Conservation (phyloP, 345 rosid genomes). For the Hypericum perforatum region DNA sequence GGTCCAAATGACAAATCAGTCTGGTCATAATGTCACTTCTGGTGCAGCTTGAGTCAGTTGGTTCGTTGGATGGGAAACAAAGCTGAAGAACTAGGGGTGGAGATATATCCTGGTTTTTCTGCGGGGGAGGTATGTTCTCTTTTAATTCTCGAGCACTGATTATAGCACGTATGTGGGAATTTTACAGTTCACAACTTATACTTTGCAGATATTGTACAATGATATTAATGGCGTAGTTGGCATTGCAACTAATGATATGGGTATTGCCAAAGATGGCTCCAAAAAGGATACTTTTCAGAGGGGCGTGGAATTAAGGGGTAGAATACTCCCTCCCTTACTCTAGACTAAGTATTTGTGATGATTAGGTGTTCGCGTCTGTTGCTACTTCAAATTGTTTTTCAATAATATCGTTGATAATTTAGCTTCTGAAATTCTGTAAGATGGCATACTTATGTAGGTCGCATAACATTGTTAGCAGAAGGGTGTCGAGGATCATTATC, state of each 20-base stretch:
- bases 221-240: slow-evolving; percentile 58
- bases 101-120: slow-evolving; percentile 94
- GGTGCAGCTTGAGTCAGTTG: slow-evolving; percentile 72
- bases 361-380: no score
- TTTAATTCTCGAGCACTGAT: slow-evolving; percentile 5
- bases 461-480: slow-evolving; percentile 70
- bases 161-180: slow-evolving; percentile 10
- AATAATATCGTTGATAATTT: not conserved
- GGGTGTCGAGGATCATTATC: slow-evolving; percentile 97
- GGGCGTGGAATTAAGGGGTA: slow-evolving; percentile 76
- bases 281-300: slow-evolving; percentile 78
- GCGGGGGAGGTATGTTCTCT: slow-evolving; percentile 62
- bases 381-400: no score
- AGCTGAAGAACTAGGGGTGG: slow-evolving; percentile 93
- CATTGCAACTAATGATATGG: slow-evolving; percentile 92
- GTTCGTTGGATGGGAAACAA: slow-evolving; percentile 82
- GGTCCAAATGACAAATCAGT: not conserved
- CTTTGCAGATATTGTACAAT: slow-evolving; percentile 58
- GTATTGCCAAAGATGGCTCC: slow-evolving; percentile 82
- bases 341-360: no score
- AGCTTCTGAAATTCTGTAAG: not conserved
- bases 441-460: slow-evolving; percentile 40
- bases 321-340: slow-evolving; percentile 20
- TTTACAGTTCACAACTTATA: slow-evolving; percentile 10
- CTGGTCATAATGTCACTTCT: slow-evolving; percentile 8